Evolutionary conservation across 2,329 filamentous ascomycete genomes (phyloP), one percentile per base, ranked within the genome.

Genomic region (Aspergillus sp.): DNA sequence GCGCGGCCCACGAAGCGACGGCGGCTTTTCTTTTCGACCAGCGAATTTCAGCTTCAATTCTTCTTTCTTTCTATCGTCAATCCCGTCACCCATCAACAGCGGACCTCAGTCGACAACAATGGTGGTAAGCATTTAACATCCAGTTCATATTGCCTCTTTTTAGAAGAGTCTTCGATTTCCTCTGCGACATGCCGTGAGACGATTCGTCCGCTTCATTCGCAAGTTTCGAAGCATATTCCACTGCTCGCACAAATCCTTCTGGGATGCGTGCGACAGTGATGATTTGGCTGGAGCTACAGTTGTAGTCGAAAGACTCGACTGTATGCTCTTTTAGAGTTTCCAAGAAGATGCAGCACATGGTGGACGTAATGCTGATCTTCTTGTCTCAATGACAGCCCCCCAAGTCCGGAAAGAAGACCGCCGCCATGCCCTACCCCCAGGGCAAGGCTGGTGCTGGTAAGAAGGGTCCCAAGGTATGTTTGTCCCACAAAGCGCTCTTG

Each of bases 301-400:
- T 52, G 50, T 56, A 56, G 76, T 75, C 75, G 76, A 77, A 54
- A 42, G 49, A 45, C 70, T 51, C 65, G 57, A 66, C 72, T 59
- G 52, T 64, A 54, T 50, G 74, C 86, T 93, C 88, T 85, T 19
- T 76, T 94, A 94, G 89, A 95, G 89, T 86, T 19, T 86, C 75
- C 86, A 82, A 85, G 83, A 87, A 89, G 85, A 87, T 79, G 69
- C 72, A 78, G 77, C 62, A 61, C 54, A 82, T 83, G 79, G 78
- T 85, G 85, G 81, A 84, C 81, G 82, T 78, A 81, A 75, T 72
- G 86, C 90, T 96, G 87, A 69, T 88, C 85, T 89, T 95, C 87
- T 93, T 52, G 94, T 89, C 91, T 97, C 91, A 93, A 97, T 97
- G 90, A 97, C 80, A 97, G 93, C 89, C 93, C 86, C 88, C 91